These are phyloP conservation scores for Astrothelium macrocarpum DNA, from an alignment of 495 filamentous ascomycete genomes.

Conservation along the genomic window DNA sequence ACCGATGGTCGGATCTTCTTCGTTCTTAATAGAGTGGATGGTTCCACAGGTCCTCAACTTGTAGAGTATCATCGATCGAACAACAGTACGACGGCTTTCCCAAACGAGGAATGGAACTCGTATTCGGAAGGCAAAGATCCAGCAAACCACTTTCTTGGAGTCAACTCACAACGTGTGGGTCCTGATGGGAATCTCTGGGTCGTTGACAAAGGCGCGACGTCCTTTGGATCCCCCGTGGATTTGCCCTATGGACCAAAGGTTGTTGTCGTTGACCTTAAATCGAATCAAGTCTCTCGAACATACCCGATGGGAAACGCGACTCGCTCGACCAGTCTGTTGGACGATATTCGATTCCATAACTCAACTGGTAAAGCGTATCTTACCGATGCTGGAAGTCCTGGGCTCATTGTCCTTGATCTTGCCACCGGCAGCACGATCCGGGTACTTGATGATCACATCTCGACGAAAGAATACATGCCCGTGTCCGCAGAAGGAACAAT, in stretches of 20 bases:
- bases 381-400: slow-evolving; percentile 23
- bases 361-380: slow-evolving; percentile 20
- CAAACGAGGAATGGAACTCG: slow-evolving; percentile 26
- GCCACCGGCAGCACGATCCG: slow-evolving; percentile 9
- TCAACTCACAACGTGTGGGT: slow-evolving; percentile 26
- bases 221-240: slow-evolving; percentile 19
- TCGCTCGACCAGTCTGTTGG: slow-evolving; percentile 14
- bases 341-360: slow-evolving; percentile 28
- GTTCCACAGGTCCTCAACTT: slow-evolving; percentile 13
- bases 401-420: slow-evolving; percentile 19
- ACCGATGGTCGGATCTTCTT: slow-evolving; percentile 17
- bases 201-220: slow-evolving; percentile 23
- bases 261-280: slow-evolving; percentile 22
- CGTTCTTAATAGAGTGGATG: slow-evolving; percentile 14
- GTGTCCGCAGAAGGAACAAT: slow-evolving; percentile 16
- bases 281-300: slow-evolving; percentile 13
- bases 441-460: slow-evolving; percentile 11
- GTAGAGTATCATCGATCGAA: slow-evolving; percentile 11
- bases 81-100: slow-evolving; percentile 23
- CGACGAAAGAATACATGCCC: slow-evolving; percentile 12
- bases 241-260: slow-evolving; percentile 23
- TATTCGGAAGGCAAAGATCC: slow-evolving; percentile 22
- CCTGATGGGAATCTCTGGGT: slow-evolving; percentile 27
- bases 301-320: slow-evolving; percentile 17
- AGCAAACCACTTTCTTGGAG: slow-evolving; percentile 19